Evolutionary conservation across 2,329 filamentous ascomycete species (phyloP), one percentile per base, ranked within the genome.

Genomic region (Fusarium gaditjirri): DNA sequence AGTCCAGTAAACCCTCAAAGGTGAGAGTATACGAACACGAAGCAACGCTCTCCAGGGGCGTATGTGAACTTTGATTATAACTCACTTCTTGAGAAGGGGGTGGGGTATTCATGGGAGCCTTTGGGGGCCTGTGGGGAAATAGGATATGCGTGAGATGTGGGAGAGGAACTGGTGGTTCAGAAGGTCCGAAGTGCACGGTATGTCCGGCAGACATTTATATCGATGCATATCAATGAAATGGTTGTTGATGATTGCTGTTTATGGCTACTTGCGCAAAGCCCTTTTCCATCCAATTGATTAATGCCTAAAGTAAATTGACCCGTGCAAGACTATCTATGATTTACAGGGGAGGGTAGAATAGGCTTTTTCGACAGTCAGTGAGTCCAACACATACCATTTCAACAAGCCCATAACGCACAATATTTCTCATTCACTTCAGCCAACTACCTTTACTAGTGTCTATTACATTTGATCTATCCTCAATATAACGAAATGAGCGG

Each of bases 261-360:
- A n/a, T 8, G 21, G 9, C 21, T 29, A 21, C 27, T 6, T 11
- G 3, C 21, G 9, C 14, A 3, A 6, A 6, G 10, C 17, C 6
- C 27, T n/a, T 47, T 31, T 8, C 0, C 27, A 17, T 17, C 27
- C 27, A 29, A 11, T 47, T 3, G 5, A n/a, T n/a, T 2, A 8
- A 4, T 8, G 9, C 9, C 16, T 5, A n/a, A 29, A 29, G 2
- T 1, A 16, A 4, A n/a, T 16, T 6, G n/a, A 7, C 9, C 1
- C 11, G 6, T 0, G 13, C 4, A n/a, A n/a, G 6, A 1, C 6
- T 8, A 16, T 29, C 4, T 0, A 0, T 33, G 11, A 25, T 8
- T 6, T 2, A 21, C 4, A 16, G 12, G 2, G 21, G 17, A 11
- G 4, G n/a, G 14, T 19, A 19, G 7, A 0, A 17, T 19, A 23